These are phyloP conservation scores for Steccherinum ochraceum DNA, from an alignment of 768 basidiomycete genomes.

Conservation along the genomic window DNA sequence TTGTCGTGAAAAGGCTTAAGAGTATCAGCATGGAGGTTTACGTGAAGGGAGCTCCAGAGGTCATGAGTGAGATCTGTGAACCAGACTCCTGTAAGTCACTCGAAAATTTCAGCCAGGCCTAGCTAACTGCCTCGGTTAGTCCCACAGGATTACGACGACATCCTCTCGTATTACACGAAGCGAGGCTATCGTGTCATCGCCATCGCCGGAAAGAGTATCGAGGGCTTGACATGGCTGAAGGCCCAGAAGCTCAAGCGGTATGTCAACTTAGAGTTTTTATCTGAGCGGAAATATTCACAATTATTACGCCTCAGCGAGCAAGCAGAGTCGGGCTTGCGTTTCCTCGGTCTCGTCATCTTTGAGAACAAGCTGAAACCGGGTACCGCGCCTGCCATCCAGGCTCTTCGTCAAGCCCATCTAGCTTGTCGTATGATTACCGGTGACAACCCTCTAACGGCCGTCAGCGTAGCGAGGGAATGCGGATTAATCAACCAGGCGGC, in stretches of 20 bases:
- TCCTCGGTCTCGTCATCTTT: conserved; percentile 94
- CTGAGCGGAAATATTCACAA: conserved; percentile 1
- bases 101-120: too few relatives aligned
- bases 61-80: conserved; percentile 94
- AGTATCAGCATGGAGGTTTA: conserved; percentile 96
- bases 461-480: conserved; percentile 95
- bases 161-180: conserved; percentile 94
- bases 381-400: conserved; percentile 85
- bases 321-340: conserved; percentile 84
- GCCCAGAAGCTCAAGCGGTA: conserved; percentile 95
- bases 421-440: conserved; percentile 98
- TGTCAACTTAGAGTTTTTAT: conserved; percentile 15
- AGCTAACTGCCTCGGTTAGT: conserved; percentile 52
- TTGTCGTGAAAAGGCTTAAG: conserved; percentile 92
- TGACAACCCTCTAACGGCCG: conserved; percentile 93
- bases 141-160: conserved; percentile 92
- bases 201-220: conserved; percentile 93
- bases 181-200: conserved; percentile 98
- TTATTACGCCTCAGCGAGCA: conserved; percentile 58
- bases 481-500: conserved; percentile 81
- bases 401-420: conserved; percentile 82
- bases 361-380: conserved; percentile 96
- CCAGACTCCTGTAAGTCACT: conserved; percentile 75
- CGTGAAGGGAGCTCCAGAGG: conserved; percentile 98
- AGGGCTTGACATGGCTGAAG: conserved; percentile 92